phyloP scores from a whole-genome alignment of 2,329 filamentous ascomycete species.

The Phaeosphaeriaceae sp. region DNA sequence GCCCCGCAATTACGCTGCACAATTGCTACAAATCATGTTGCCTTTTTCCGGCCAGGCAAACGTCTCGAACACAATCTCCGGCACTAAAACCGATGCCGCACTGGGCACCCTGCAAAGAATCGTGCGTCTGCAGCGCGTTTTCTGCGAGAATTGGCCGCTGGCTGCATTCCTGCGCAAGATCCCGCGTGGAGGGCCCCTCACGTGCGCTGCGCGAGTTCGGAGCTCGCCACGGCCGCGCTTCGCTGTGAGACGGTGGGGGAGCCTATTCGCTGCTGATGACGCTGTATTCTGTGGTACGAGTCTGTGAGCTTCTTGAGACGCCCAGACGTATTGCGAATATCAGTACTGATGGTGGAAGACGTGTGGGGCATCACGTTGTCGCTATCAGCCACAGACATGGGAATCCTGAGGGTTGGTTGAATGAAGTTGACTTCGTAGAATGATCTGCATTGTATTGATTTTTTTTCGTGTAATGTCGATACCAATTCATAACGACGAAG shows the following conservation, averaged over 20 bases:
- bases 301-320: no score
- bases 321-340: neutral
- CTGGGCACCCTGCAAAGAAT: constrained; percentile 18
- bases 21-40: neutral
- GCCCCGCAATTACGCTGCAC: neutral
- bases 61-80: constrained; percentile 10
- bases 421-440: no score
- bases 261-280: no score
- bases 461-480: neutral
- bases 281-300: no score
- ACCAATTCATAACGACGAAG: neutral
- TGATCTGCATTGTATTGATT: no score
- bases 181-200: neutral
- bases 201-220: neutral
- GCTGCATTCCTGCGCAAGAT: neutral
- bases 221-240: neutral
- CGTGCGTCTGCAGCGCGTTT: constrained; percentile 9
- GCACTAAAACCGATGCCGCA: neutral
- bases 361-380: neutral
- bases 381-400: neutral
- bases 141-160: neutral
- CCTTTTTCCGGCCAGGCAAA: constrained; percentile 3
- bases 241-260: no score
- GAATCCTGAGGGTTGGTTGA: neutral
- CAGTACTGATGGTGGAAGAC: neutral